phyloP scores from a whole-genome alignment of 169 alveolate species.

The Toxoplasma gondii region DNA sequence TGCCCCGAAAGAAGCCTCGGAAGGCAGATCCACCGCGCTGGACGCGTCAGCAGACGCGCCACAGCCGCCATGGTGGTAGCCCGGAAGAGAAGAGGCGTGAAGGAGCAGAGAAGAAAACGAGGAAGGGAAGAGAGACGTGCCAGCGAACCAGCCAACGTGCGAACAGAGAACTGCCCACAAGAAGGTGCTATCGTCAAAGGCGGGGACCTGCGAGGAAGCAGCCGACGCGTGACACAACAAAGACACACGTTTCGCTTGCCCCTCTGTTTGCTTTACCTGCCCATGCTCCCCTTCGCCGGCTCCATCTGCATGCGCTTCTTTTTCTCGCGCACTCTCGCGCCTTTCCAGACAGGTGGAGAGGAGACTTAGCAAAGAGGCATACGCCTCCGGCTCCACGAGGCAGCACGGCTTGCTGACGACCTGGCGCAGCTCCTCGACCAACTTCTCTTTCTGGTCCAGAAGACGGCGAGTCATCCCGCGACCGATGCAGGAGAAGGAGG shows the following conservation, averaged over 20 bases:
- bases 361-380: neutral
- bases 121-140: neutral
- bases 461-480: constrained; percentile 38
- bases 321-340: neutral
- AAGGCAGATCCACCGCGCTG: neutral
- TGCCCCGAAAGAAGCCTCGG: neutral
- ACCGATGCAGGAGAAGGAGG: constrained; percentile 24
- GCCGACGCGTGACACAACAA: neutral
- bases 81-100: neutral
- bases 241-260: neutral
- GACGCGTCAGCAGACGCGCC: neutral
- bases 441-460: constrained; percentile 25
- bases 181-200: neutral
- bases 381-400: constrained; percentile 5
- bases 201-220: neutral
- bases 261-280: neutral
- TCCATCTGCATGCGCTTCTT: neutral
- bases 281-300: neutral
- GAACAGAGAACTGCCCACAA: constrained; percentile 1
- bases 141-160: neutral
- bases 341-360: neutral
- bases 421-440: constrained; percentile 4
- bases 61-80: neutral
- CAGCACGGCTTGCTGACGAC: constrained; percentile 38
- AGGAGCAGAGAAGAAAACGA: neutral